Conservation (phyloP, 176 grass and related monocot species). For the Oryza punctata region DNA sequence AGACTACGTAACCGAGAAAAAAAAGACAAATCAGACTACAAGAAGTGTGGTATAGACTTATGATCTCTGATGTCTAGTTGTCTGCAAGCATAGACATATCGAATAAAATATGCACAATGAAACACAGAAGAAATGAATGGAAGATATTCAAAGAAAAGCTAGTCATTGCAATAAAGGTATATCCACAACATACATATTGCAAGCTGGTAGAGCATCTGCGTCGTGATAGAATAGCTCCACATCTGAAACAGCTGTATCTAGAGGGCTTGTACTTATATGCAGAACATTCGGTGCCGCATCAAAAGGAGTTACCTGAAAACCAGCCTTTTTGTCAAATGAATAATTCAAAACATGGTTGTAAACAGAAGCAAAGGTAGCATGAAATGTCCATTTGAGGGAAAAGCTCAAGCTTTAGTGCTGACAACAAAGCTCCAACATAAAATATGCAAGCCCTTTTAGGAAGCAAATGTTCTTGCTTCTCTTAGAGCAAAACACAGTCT, state of each 20-base stretch:
- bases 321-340: conserved; percentile 22
- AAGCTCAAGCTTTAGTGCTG: background rate
- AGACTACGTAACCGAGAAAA: background rate
- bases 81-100: background rate
- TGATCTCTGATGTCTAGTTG: background rate
- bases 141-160: conserved; percentile 1
- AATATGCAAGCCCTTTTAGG: background rate
- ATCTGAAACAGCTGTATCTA: conserved; percentile 43
- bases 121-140: conserved; percentile 11
- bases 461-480: conserved; percentile 17
- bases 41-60: conserved; percentile 12
- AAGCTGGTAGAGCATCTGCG: conserved; percentile 26
- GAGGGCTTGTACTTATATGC: conserved; percentile 32
- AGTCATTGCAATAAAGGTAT: background rate
- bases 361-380: conserved; percentile 8
- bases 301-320: conserved; percentile 64
- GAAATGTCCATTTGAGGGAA: background rate
- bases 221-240: conserved; percentile 38
- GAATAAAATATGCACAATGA: conserved; percentile 15
- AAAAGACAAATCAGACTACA: background rate
- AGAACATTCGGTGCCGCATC: conserved; percentile 37
- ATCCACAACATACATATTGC: conserved; percentile 48
- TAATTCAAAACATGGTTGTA: conserved; percentile 21
- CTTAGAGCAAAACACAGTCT: background rate
- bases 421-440: background rate